Base-by-base conservation (phyloP, 164 flowering plant genomes). In the Euptelea pleiosperma region DNA sequence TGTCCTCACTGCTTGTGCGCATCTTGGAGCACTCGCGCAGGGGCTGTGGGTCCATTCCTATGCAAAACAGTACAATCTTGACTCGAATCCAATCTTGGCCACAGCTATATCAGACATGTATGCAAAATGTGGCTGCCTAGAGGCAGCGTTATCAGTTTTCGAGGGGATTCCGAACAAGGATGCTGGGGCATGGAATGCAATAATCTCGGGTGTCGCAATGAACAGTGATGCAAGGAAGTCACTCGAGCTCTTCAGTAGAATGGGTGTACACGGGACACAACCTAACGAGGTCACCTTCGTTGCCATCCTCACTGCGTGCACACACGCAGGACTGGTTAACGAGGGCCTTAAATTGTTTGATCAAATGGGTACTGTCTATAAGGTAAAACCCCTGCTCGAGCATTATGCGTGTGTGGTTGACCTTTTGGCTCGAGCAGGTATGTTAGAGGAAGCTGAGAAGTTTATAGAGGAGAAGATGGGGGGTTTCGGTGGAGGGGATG, bases 21-120 rank as follows among this genome's bases (percentile, higher is more conserved):
- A 82, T 61, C 74, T 84, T 9, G 94, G 94, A 21, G 86, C 88
- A 2, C 65, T 84, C 3, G 64, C 73, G 6, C 87, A 82, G 41
- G 93, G 90, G n/a, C 3, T 71, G 16, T 84, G 84, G 84, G 62
- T 84, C 2, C 87, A 84, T 45, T 74, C 82, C 1, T 80, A 75
- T 55, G 79, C 69, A 9, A 75, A 72, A 60, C 54, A 65, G 59
- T 15, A 41, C 21, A 59, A 54, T 19, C 66, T 70, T 37, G 63
- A 60, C 1, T 69, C 73, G 0, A 86, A 84, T 44, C 43, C 57
- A 2, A 78, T 79, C 3, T 60, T 86, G 59, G 85, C 76, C 16
- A 86, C 94, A 7, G 90, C 94, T 16, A 52, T 86, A 55, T 71
- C 74, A 8, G 86, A 84, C 57, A 80, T 84, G 88, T 84, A 84